Evolutionary conservation across 805 yeast species (phyloP).

Genomic region (Deakozyma indianensis): DNA sequence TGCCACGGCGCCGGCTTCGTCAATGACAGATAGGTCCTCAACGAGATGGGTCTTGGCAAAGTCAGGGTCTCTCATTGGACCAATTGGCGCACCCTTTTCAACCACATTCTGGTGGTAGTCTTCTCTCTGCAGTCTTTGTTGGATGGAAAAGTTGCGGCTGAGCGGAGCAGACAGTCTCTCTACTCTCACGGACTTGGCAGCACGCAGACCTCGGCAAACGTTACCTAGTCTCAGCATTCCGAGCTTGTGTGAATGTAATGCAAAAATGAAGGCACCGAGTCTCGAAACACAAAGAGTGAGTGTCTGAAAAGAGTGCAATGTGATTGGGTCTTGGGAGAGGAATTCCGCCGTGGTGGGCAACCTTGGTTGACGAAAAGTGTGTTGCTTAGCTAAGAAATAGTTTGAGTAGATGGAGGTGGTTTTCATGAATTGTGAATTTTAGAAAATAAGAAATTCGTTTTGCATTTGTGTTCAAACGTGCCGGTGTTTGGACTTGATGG

Average conservation of each 20-base stretch:
- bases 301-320: background rate
- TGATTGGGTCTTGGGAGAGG: slow-evolving; percentile 1
- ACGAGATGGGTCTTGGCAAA: slow-evolving; percentile 18
- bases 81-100: slow-evolving; percentile 16
- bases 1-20: slow-evolving; percentile 8
- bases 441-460: no score
- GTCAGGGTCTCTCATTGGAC: slow-evolving; percentile 18
- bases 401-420: no score
- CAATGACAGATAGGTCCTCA: slow-evolving; percentile 17
- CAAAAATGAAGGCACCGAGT: background rate
- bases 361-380: background rate
- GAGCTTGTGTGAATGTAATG: background rate
- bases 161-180: background rate
- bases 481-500: no score
- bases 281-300: no score
- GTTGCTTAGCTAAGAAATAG: no score
- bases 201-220: background rate
- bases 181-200: background rate
- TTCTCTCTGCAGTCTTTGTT: background rate
- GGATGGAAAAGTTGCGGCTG: background rate
- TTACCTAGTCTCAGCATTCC: background rate
- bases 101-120: slow-evolving; percentile 10
- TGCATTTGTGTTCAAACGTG: no score
- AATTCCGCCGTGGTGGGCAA: background rate
- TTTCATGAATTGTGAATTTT: no score